phyloP scores from a whole-genome alignment of 108 stramenopile genomes.

The Cylindrotheca fusiformis region DNA sequence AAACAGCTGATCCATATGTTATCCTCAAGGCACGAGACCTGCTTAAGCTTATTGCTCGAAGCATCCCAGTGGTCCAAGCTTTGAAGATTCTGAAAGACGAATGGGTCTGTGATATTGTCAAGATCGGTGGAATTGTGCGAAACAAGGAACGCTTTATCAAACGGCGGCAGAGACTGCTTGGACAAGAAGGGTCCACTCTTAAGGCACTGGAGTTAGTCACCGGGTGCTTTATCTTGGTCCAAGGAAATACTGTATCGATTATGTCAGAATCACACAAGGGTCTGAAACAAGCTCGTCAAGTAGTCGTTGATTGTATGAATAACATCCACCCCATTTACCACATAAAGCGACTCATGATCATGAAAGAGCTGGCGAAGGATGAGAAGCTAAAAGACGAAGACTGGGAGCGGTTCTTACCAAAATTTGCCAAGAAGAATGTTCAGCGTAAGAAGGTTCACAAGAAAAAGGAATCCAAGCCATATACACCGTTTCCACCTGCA shows the following conservation, averaged over 20 bases:
- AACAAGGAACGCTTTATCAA: slow-evolving; percentile 99
- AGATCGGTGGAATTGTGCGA: slow-evolving; percentile 97
- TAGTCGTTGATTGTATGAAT: slow-evolving; percentile 98
- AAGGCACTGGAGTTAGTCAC: slow-evolving; percentile 98
- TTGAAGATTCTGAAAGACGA: slow-evolving; percentile 95
- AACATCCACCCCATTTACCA: slow-evolving; percentile 99
- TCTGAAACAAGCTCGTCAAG: slow-evolving; percentile 93
- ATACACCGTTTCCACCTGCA: slow-evolving; percentile 97
- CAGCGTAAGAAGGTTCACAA: slow-evolving; percentile 78
- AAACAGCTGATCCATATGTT: slow-evolving; percentile 94
- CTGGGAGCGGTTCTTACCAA: slow-evolving; percentile 97
- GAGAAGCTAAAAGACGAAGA: slow-evolving; percentile 89
- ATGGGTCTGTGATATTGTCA: slow-evolving; percentile 95
- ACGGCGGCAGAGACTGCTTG: slow-evolving; percentile 92
- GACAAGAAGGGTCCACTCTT: slow-evolving; percentile 97
- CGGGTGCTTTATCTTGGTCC: slow-evolving; percentile 96
- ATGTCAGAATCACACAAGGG: slow-evolving; percentile 85
- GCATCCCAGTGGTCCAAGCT: slow-evolving; percentile 91
- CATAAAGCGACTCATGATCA: slow-evolving; percentile 99
- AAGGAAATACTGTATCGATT: slow-evolving; percentile 94
- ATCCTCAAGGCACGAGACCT: slow-evolving; percentile 97
- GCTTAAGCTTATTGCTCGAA: slow-evolving; percentile 93
- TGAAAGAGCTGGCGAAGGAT: slow-evolving; percentile 96
- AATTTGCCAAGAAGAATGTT: slow-evolving; percentile 97
- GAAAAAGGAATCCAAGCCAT: slow-evolving; percentile 77